phyloP scores from a whole-genome alignment of 345 rosid species.

The Gossypium thurberi region DNA sequence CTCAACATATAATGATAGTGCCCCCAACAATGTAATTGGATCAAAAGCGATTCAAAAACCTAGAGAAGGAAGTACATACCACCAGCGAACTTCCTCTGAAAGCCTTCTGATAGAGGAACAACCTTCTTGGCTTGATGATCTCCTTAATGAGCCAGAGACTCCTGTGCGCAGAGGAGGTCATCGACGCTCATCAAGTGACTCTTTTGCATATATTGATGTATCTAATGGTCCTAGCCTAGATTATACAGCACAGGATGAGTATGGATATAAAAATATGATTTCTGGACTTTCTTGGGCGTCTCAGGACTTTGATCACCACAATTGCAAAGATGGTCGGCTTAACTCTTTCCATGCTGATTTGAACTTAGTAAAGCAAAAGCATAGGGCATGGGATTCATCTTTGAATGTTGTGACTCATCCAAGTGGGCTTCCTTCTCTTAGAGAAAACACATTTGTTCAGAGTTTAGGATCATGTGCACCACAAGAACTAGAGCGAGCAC shows the following conservation, averaged over 20 bases:
- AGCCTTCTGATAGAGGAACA: constrained; percentile 75
- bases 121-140: constrained; percentile 99
- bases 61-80: constrained; percentile 49
- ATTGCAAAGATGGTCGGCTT: constrained; percentile 41
- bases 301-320: constrained; percentile 55
- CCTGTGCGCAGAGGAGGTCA: constrained; percentile 87
- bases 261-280: constrained; percentile 34
- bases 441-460: constrained; percentile 45
- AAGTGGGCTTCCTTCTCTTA: constrained; percentile 38
- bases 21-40: constrained; percentile 47
- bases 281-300: constrained; percentile 52
- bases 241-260: constrained; percentile 59
- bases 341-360: constrained; percentile 41
- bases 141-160: constrained; percentile 92
- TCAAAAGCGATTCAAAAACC: constrained; percentile 66
- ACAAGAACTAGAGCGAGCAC: constrained; percentile 45
- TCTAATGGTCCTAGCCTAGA: constrained; percentile 52
- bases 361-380: constrained; percentile 42
- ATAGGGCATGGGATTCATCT: constrained; percentile 46
- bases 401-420: constrained; percentile 33
- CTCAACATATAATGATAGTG: constrained; percentile 58
- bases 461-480: constrained; percentile 40
- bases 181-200: constrained; percentile 96
- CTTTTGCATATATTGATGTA: constrained; percentile 73
- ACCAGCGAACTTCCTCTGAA: constrained; percentile 93